Evolutionary conservation across 2,329 filamentous ascomycete genomes (phyloP).

Genomic region (Zopfia rhizophila): DNA sequence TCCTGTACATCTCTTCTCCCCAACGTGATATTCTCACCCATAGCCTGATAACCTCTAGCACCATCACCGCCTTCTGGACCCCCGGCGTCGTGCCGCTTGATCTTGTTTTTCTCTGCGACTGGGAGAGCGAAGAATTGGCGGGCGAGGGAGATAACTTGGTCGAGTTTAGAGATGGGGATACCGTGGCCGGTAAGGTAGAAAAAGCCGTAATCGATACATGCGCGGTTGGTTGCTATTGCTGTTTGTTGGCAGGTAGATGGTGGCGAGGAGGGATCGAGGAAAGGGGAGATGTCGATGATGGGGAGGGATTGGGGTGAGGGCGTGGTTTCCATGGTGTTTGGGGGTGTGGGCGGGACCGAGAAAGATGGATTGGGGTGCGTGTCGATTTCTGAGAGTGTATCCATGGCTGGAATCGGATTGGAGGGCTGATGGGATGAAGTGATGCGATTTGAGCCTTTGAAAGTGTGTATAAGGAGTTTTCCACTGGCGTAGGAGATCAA

Average conservation of each 20-base stretch:
- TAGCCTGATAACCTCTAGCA: slow-evolving; percentile 50
- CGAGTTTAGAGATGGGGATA: slow-evolving; percentile 40
- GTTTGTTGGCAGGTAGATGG: slow-evolving; percentile 32
- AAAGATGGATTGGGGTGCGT: neutral
- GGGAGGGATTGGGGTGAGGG: slow-evolving; percentile 43
- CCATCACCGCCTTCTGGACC: slow-evolving; percentile 47
- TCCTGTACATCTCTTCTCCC: slow-evolving; percentile 50
- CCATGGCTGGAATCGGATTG: no score
- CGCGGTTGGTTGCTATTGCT: slow-evolving; percentile 44
- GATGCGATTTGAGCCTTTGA: no score
- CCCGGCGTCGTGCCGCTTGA: slow-evolving; percentile 47
- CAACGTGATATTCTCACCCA: slow-evolving; percentile 51
- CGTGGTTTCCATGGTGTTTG: slow-evolving; percentile 16
- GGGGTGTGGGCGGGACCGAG: slow-evolving; percentile 33
- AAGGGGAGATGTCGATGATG: slow-evolving; percentile 55
- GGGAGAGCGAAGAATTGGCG: slow-evolving; percentile 48
- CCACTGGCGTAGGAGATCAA: no score
- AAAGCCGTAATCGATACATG: slow-evolving; percentile 54
- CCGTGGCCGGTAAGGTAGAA: slow-evolving; percentile 57
- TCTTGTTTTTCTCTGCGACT: slow-evolving; percentile 41
- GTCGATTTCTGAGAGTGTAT: slow-evolving; percentile 8
- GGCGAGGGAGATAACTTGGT: slow-evolving; percentile 42
- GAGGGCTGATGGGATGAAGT: no score
- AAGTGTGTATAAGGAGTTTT: no score
- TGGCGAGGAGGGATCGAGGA: slow-evolving; percentile 36